These are phyloP conservation scores for Fraxinus xanthoxyloides DNA, from an alignment of 305 asterid genomes.

Conservation along the genomic window DNA sequence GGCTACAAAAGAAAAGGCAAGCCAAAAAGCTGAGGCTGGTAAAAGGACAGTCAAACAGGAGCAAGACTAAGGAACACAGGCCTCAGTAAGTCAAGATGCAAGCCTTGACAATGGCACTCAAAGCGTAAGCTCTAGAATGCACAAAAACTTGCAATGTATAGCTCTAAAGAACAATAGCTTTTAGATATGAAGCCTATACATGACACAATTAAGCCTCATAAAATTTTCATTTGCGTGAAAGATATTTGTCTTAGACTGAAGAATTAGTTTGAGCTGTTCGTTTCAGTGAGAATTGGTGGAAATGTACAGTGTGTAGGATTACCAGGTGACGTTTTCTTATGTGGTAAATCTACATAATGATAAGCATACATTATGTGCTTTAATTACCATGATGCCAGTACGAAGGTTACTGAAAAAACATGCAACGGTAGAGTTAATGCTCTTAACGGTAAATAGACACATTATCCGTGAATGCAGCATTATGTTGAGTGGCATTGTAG, in stretches of 20 bases:
- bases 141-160: not conserved
- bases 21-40: not conserved
- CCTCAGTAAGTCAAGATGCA: not conserved
- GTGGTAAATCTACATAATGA: not conserved
- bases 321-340: not conserved
- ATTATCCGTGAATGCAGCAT: not conserved
- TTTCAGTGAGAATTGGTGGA: constrained; percentile 4
- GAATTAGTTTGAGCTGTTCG: not conserved
- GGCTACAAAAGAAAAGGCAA: not conserved
- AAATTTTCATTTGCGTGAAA: not conserved
- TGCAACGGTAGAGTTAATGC: not conserved
- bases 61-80: not conserved
- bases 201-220: not conserved
- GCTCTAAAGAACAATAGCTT: not conserved
- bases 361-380: not conserved
- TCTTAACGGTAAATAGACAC: not conserved
- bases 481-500: not conserved
- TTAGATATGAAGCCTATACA: not conserved
- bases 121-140: not conserved
- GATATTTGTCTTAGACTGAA: not conserved
- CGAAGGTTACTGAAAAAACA: not conserved
- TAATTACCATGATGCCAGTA: not conserved
- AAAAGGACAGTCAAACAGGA: not conserved
- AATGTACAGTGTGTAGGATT: not conserved
- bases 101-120: not conserved